Conservation (phyloP, 1,139 yeast genomes). For the Candida albicans region DNA sequence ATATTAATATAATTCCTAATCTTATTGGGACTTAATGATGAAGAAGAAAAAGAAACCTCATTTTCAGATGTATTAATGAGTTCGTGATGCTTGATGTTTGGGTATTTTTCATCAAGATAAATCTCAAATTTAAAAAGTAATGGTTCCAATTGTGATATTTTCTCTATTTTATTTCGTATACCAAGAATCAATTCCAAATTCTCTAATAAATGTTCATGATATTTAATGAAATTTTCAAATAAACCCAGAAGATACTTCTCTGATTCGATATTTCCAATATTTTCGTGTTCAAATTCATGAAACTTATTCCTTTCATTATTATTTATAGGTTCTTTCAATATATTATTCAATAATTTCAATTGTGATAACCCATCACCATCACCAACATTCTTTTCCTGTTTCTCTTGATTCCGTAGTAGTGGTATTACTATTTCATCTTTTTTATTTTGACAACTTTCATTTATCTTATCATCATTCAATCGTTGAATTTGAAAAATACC, state of each 20-base stretch:
- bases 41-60: constrained; percentile 29
- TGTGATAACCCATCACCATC: background rate
- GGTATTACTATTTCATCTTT: background rate
- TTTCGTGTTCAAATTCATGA: constrained; percentile 28
- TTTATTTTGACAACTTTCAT: no score
- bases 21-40: constrained; percentile 33
- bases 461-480: background rate
- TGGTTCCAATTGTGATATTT: constrained; percentile 23
- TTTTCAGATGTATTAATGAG: constrained; percentile 25
- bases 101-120: constrained; percentile 22
- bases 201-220: constrained; percentile 20
- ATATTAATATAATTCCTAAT: constrained; percentile 33
- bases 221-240: constrained; percentile 26
- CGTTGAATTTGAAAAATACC: constrained; percentile 6
- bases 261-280: constrained; percentile 26
- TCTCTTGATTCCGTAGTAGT: background rate
- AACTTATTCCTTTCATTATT: no score
- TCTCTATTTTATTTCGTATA: constrained; percentile 18
- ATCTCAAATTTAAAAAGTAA: constrained; percentile 31
- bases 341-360: constrained; percentile 7
- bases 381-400: background rate
- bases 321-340: constrained; percentile 6
- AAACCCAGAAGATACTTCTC: constrained; percentile 29
- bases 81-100: constrained; percentile 23
- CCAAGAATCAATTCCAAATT: constrained; percentile 28